A percentile compares a stretch with the other conserved stretches of the same genome.
Conservation (phyloP, 2,329 filamentous ascomycete species). For the Stenocarpella maydis region DNA sequence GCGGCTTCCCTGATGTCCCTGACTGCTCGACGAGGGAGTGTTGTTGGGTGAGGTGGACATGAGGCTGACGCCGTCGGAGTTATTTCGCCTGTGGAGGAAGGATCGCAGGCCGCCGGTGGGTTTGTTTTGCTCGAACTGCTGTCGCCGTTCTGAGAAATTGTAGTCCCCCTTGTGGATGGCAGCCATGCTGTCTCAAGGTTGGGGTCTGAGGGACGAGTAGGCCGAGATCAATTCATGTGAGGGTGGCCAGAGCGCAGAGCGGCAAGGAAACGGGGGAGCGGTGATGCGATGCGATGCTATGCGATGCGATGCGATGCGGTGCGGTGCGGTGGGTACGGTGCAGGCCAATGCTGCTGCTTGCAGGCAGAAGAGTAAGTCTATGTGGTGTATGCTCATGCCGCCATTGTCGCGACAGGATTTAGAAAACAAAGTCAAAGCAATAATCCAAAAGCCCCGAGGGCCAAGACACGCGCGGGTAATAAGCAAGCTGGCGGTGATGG, state of each 20-base stretch:
- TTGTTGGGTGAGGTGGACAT: conserved; percentile 22
- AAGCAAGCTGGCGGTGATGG: conserved; percentile 7
- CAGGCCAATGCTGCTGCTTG: conserved; percentile 1
- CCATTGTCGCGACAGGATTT: not conserved
- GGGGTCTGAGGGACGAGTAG: not conserved
- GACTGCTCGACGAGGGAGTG: not conserved
- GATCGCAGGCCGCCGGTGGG: conserved; percentile 29
- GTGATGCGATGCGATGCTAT: not conserved
- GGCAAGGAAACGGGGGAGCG: not conserved
- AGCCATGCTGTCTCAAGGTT: conserved; percentile 32
- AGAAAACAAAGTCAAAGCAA: not conserved
- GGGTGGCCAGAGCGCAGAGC: not conserved
- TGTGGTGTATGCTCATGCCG: conserved; percentile 18
- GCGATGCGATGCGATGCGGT: not conserved
- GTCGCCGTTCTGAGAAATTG: conserved; percentile 34
- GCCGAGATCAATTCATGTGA: conserved; percentile 24
- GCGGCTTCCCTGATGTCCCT: conserved; percentile 6
- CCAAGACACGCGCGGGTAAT: conserved; percentile 14
- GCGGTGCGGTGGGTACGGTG: not conserved
- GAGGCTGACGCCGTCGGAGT: conserved; percentile 31
- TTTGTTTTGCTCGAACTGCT: conserved; percentile 35
- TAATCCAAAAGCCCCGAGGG: not conserved
- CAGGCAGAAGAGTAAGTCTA: not conserved
- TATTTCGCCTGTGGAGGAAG: conserved; percentile 34
- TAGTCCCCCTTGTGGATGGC: conserved; percentile 34